Base-by-base conservation (phyloP, 352 stramenopile species). In the Pilasporangium apinafurcum region DNA sequence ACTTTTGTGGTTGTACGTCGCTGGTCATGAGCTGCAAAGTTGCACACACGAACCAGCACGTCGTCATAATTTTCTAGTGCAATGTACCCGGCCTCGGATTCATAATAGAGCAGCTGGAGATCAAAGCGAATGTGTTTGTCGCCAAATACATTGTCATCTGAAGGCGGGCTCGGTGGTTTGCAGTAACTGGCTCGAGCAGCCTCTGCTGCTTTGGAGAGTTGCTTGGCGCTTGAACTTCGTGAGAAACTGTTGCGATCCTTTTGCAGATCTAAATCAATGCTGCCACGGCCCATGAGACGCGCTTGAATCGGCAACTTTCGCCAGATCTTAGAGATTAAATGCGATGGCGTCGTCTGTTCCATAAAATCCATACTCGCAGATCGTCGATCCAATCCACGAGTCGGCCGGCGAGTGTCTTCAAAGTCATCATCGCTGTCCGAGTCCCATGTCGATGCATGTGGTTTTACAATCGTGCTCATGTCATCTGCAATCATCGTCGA, bases 281-380 rank as follows among this genome's bases (percentile, higher is more conserved):
- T 71, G 16, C 69, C 69, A 8, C 65, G 64, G 21, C 64, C 66
- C 22, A 74, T 72, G 14, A 87, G 59, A 20, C 72, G 67, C 16
- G 75, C 75, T 44, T 88, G 76, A 48, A 88, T 81, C 18, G 76
- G 76, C 45, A 88, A 50, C 52, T 88, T 88, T 32, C 73, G 72
- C 76, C 76, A 88, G 40, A 86, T 80, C 59, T 88, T 88, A 5
- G 69, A 77, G 53, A 88, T 88, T 20, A 88, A 47, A 42, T 88
- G 76, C 27, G 62, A 74, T 33, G 76, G 59, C n/a, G n/a, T n/a
- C 30, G 76, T 65, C 48, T 88, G 70, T 47, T 88, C 72, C 70
- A 88, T 79, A 40, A 84, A 84, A 58, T 88, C 76, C 70, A 88
- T 83, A 47, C 70, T 85, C 48, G 83, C 65, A 6, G 72, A 84